phyloP scores from a whole-genome alignment of 371 early-diverging fungal species.

The Vairimorpha necatrix region DNA sequence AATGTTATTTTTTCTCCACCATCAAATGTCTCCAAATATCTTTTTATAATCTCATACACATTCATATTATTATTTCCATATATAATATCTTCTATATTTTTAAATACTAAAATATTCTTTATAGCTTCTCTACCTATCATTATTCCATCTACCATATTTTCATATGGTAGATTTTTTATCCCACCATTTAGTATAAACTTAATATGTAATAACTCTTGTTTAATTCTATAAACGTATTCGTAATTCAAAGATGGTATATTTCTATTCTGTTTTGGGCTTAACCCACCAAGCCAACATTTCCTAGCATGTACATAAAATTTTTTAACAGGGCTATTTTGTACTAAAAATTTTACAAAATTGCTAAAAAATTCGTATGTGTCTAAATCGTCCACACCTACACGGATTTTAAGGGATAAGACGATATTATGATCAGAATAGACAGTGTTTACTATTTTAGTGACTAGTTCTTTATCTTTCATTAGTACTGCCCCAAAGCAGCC shows the following conservation, averaged over 20 bases:
- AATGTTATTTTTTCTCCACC: neutral
- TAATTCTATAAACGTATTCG: constrained; percentile 70
- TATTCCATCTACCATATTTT: constrained; percentile 60
- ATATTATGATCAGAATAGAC: constrained; percentile 55
- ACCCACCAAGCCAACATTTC: constrained; percentile 73
- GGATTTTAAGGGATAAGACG: constrained; percentile 62
- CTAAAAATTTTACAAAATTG: constrained; percentile 56
- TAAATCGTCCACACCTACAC: constrained; percentile 64
- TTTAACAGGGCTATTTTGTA: constrained; percentile 65
- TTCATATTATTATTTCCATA: neutral
- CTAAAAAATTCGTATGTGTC: constrained; percentile 62
- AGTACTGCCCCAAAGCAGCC: constrained; percentile 65
- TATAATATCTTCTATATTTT: neutral
- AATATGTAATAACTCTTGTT: constrained; percentile 68
- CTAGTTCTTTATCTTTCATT: constrained; percentile 55
- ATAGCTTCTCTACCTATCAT: constrained; percentile 65
- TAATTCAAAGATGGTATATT: constrained; percentile 73
- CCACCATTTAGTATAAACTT: constrained; percentile 75
- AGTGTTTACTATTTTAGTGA: constrained; percentile 60
- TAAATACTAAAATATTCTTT: constrained; percentile 60
- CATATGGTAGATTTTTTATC: constrained; percentile 60
- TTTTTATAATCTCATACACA: constrained; percentile 8
- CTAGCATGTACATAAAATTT: constrained; percentile 76
- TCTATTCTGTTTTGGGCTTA: constrained; percentile 77
- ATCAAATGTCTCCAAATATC: constrained; percentile 9